phyloP scores from a whole-genome alignment of 768 basidiomycete genomes.

The Panellus pusillus region DNA sequence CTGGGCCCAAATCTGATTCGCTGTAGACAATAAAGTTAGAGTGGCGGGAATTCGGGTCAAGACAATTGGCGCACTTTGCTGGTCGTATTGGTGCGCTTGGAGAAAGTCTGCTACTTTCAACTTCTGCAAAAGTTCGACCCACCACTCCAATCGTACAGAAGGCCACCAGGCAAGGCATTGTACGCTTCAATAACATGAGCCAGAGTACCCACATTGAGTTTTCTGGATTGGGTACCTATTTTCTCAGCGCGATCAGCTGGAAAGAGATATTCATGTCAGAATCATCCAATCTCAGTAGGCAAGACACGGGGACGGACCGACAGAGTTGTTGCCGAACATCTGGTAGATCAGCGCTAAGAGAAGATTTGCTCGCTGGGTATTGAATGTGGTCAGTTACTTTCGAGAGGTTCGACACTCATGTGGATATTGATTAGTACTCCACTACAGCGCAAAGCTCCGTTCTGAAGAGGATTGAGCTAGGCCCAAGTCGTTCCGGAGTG shows the following conservation, averaged over 20 bases:
- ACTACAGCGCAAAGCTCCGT: conserved; percentile 43
- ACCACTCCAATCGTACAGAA: conserved; percentile 42
- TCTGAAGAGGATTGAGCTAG: conserved; percentile 14
- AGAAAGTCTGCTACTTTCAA: background rate
- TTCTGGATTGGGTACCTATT: conserved; percentile 26
- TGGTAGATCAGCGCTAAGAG: conserved; percentile 43
- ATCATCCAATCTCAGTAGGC: background rate
- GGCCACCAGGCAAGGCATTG: conserved; percentile 40
- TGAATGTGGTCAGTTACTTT: background rate
- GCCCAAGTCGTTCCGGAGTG: background rate
- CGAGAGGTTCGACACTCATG: too few relatives aligned
- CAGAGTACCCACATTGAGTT: background rate
- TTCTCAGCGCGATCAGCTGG: conserved; percentile 40
- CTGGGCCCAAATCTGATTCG: conserved; percentile 44
- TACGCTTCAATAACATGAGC: conserved; percentile 29
- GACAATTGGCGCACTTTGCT: conserved; percentile 31
- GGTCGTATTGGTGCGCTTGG: conserved; percentile 43
- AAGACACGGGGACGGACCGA: conserved; percentile 17
- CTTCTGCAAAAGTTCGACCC: conserved; percentile 5
- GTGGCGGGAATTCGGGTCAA: background rate
- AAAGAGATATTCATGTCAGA: too few relatives aligned
- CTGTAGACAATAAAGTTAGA: conserved; percentile 20
- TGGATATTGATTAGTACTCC: conserved; percentile 18
- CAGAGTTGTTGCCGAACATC: conserved; percentile 41
- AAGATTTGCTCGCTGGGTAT: conserved; percentile 42